Evolutionary conservation across 164 flowering plant genomes (phyloP).

Genomic region (Cinnamomum chago): DNA sequence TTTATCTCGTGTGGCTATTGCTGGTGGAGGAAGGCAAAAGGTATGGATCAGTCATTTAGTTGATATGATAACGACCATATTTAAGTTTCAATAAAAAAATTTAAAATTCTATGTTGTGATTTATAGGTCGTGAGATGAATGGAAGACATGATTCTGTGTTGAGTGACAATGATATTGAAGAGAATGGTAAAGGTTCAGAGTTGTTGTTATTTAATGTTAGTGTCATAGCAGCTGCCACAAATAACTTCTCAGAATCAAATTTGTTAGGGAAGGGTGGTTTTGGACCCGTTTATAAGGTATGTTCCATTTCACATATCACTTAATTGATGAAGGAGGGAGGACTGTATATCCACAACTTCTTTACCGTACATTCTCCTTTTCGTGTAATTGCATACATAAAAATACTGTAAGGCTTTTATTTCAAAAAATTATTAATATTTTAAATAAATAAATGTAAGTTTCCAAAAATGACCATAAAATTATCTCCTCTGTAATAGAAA

Average conservation of each 20-base stretch:
- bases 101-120: conserved; percentile 15
- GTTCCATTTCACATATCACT: background rate
- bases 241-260: conserved; percentile 8
- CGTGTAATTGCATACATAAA: too few species aligned
- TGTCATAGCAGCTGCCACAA: background rate
- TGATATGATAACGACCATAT: conserved; percentile 21
- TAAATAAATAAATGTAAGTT: too few species aligned
- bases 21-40: conserved; percentile 16
- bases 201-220: background rate
- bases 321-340: background rate
- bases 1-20: conserved; percentile 26
- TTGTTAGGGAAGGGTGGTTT: conserved; percentile 11
- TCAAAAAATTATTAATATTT: too few species aligned
- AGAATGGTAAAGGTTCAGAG: background rate
- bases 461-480: too few species aligned
- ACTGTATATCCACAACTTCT: background rate
- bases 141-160: background rate
- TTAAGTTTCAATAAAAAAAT: conserved; percentile 24
- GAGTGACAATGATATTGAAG: conserved; percentile 15
- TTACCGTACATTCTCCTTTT: too few species aligned
- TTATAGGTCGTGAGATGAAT: conserved; percentile 18
- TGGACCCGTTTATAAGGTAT: conserved; percentile 11
- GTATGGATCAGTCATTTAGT: conserved; percentile 15
- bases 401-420: too few species aligned
- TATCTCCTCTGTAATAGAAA: too few species aligned